Percentiles rank a stretch among this genome's conserved stretches.
Conservation (phyloP, 2,329 filamentous ascomycete genomes). For the Juglanconis sp. region DNA sequence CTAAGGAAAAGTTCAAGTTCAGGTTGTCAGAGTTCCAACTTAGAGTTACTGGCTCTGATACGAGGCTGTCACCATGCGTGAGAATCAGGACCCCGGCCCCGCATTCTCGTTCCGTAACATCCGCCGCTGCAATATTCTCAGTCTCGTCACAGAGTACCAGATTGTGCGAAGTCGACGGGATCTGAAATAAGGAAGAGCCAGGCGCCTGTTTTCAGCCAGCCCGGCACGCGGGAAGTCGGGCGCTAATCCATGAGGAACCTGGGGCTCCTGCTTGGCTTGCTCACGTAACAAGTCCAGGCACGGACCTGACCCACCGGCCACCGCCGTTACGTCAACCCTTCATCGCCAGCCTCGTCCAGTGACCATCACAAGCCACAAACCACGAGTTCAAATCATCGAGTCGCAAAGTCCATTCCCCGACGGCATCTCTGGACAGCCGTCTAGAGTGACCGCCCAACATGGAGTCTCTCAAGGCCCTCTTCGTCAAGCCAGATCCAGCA, state of each 20-base stretch:
- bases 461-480: constrained; percentile 83
- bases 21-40: background rate
- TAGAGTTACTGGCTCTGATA: background rate
- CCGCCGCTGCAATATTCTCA: too few relatives aligned
- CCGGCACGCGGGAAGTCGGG: too few relatives aligned
- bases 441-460: constrained; percentile 47
- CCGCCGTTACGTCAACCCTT: constrained; percentile 16
- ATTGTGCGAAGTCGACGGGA: too few relatives aligned
- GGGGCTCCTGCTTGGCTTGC: background rate
- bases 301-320: constrained; percentile 4
- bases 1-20: too few relatives aligned
- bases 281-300: background rate
- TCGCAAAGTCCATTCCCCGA: background rate
- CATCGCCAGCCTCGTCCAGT: constrained; percentile 1
- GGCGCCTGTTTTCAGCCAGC: too few relatives aligned
- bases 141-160: too few relatives aligned
- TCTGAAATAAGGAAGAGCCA: too few relatives aligned
- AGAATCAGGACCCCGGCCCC: background rate
- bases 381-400: background rate
- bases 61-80: background rate
- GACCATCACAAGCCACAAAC: background rate
- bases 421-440: background rate
- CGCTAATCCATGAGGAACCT: too few relatives aligned
- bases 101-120: background rate
- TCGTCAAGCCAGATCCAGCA: constrained; percentile 89